Percentiles rank a stretch among this genome's conserved stretches.
phyloP scores from a whole-genome alignment of 805 yeast species.

The Pichia phayaonensis region DNA sequence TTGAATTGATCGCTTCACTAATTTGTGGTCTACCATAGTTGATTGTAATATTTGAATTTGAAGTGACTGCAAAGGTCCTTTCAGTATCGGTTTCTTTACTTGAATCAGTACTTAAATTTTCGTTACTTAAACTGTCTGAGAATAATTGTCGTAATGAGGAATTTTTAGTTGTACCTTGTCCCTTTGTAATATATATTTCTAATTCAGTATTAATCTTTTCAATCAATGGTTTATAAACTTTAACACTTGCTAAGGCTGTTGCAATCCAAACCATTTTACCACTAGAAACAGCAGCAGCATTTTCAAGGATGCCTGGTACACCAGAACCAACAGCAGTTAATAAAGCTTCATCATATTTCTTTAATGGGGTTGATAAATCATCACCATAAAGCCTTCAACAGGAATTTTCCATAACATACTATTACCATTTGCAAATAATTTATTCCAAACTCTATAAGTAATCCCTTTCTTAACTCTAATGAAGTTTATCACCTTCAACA shows the following conservation, averaged over 20 bases:
- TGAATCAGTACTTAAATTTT: constrained; percentile 1
- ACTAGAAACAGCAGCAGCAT: constrained; percentile 25
- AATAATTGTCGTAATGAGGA: not conserved
- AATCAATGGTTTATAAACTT: constrained; percentile 32
- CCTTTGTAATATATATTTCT: constrained; percentile 34
- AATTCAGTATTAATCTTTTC: constrained; percentile 22
- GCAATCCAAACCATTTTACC: constrained; percentile 55
- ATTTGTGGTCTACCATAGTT: constrained; percentile 35
- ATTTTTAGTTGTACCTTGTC: constrained; percentile 8
- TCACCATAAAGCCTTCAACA: constrained; percentile 60
- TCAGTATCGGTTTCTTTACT: constrained; percentile 7
- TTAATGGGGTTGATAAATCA: constrained; percentile 43
- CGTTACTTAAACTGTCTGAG: not conserved
- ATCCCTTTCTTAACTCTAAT: constrained; percentile 48
- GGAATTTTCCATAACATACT: constrained; percentile 22
- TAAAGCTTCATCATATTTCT: constrained; percentile 41
- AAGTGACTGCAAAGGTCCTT: not conserved
- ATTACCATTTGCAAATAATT: constrained; percentile 15
- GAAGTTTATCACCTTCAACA: constrained; percentile 30
- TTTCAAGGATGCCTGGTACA: constrained; percentile 45
- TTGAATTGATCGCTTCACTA: constrained; percentile 25
- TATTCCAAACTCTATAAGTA: constrained; percentile 34
- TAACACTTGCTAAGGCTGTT: constrained; percentile 39
- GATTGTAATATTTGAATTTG: constrained; percentile 23
- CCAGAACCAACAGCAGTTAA: constrained; percentile 70